Conservation (phyloP, 139 green algal genomes). For the Chlorella sorokiniana region DNA sequence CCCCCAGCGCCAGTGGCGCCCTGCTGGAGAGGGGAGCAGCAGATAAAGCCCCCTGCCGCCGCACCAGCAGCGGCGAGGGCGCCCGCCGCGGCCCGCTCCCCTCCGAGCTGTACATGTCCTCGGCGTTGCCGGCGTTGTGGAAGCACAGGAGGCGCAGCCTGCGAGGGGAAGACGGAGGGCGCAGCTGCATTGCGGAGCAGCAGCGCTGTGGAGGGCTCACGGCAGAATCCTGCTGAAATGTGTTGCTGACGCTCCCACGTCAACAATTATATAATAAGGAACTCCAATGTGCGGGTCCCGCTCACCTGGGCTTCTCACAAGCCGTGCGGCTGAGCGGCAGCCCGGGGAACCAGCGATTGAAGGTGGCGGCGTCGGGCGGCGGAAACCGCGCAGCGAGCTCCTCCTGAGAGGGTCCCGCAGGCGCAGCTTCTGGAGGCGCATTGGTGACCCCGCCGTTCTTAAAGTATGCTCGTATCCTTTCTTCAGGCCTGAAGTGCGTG, state of each 20-base stretch:
- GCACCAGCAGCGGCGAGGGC: conserved; percentile 68
- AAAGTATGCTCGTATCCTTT: conserved; percentile 41
- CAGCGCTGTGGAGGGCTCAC: too few species aligned
- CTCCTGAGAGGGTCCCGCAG: background rate
- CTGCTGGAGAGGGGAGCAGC: background rate
- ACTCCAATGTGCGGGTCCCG: too few species aligned
- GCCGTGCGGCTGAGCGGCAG: conserved; percentile 48
- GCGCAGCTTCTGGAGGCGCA: background rate
- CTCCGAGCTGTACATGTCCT: conserved; percentile 90
- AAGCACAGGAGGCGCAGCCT: conserved; percentile 76
- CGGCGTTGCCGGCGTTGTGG: conserved; percentile 76
- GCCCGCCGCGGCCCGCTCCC: conserved; percentile 67
- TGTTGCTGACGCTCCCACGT: too few species aligned
- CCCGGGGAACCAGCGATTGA: conserved; percentile 64
- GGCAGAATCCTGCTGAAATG: too few species aligned
- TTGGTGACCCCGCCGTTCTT: background rate
- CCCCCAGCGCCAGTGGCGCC: background rate
- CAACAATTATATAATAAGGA: too few species aligned
- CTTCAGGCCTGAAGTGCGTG: conserved; percentile 45
- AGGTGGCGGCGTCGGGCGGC: conserved; percentile 24
- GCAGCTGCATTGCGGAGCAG: too few species aligned
- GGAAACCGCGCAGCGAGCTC: conserved; percentile 21
- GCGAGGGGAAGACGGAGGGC: background rate
- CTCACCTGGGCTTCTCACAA: conserved; percentile 34
- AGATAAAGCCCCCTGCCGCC: background rate